Base-by-base conservation (phyloP, 1,284 basidiomycete species). In the Pseudozyma sp. region DNA sequence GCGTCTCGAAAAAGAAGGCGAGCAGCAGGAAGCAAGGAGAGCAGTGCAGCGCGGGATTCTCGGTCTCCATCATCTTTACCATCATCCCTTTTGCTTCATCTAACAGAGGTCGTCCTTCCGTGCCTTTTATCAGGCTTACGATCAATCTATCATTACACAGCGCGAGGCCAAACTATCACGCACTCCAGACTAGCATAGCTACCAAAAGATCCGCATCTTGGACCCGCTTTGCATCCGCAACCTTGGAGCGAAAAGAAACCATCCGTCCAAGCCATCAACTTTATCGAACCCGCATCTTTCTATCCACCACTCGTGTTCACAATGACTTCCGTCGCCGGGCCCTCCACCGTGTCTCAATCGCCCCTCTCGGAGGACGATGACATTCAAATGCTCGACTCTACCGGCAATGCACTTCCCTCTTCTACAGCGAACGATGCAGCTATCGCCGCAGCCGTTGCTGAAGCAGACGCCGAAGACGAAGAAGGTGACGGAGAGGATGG, bases 331-430 rank as follows among this genome's bases (percentile, higher is more conserved):
- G 14, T 50, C 42, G 64, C 58, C 1, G 64, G 58, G 2, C 64
- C 64, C 10, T 60, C 64, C 13, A 16, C 39, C 7, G 34, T 45
- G 16, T 21, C 55, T 8, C 10, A n/a, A 1, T 44, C 47, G 9
- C 25, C 25, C 6, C 25, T 31, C 25, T 31, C 25, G 25, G 25
- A 31, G 19, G 63, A 71, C 43, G 55, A 72, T 31, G 63, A 72
- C 39, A 35, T 72, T 16, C 48, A 52, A 25, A 72, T 72, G 70
- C 3, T 63, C 19, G 63, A 67, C 25, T 35, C 57, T 16, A 56
- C 54, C 35, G 63, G 58, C 38, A 35, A 52, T 3, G n/a, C 25
- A 7, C 19, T 55, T 7, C 31, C 62, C 9, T 21, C 61, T 31
- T 38, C 53, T 19, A 25, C 50, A 34, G 10, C 54, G 18, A 36